Evolutionary conservation across 2,329 filamentous ascomycete species (phyloP).

Genomic region (Dactylellina haptotyla): DNA sequence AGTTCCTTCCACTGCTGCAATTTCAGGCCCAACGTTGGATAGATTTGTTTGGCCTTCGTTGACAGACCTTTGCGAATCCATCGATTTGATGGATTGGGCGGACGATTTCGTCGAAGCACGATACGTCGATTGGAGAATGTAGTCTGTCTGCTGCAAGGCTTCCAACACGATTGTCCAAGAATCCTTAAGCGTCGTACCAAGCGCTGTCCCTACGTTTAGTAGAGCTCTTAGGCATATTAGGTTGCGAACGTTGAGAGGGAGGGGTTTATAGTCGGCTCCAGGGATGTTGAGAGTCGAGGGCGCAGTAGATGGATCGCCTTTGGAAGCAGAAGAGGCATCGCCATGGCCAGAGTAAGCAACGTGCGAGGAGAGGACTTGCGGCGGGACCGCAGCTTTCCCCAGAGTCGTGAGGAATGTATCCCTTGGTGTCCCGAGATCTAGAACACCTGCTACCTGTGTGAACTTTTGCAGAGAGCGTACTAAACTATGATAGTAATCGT

Average conservation of each 20-base stretch:
- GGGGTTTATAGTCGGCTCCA: slow-evolving; percentile 58
- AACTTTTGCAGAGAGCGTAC: slow-evolving; percentile 95
- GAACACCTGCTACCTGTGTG: slow-evolving; percentile 88
- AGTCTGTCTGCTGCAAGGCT: slow-evolving; percentile 90
- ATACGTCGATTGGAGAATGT: slow-evolving; percentile 74
- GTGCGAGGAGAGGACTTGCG: slow-evolving; percentile 70
- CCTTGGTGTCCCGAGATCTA: slow-evolving; percentile 83
- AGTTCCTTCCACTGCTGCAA: slow-evolving; percentile 87
- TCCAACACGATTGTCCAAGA: slow-evolving; percentile 94
- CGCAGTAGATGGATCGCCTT: slow-evolving; percentile 58
- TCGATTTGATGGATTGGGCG: slow-evolving; percentile 44
- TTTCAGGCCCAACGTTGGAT: slow-evolving; percentile 79
- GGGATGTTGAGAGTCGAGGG: slow-evolving; percentile 14
- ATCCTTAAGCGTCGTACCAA: slow-evolving; percentile 84
- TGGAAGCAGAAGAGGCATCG: slow-evolving; percentile 58
- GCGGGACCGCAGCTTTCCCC: slow-evolving; percentile 89
- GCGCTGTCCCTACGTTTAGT: slow-evolving; percentile 92
- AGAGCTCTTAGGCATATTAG: slow-evolving; percentile 88
- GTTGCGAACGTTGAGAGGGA: slow-evolving; percentile 83
- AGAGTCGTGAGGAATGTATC: slow-evolving; percentile 95
- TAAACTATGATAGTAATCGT: slow-evolving; percentile 90
- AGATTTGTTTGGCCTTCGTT: slow-evolving; percentile 63
- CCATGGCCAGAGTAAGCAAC: slow-evolving; percentile 58
- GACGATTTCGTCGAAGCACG: slow-evolving; percentile 58
- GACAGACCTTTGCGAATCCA: slow-evolving; percentile 51